Evolutionary conservation across 768 basidiomycete species (phyloP), one percentile per base, ranked within the genome.

Genomic region (Saitozyma sp.): DNA sequence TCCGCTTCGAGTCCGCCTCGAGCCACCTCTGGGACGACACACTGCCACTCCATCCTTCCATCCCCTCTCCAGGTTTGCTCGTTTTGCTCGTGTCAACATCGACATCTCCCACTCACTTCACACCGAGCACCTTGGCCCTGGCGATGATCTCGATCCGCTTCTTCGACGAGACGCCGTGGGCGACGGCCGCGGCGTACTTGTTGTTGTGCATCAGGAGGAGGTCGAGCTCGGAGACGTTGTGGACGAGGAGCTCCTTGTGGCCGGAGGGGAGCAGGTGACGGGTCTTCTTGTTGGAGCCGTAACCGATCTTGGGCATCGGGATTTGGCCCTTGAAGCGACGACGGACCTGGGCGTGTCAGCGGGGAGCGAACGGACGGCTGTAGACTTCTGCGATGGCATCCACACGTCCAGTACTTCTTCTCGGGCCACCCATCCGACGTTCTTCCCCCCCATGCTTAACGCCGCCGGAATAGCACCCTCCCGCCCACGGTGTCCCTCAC

Each of bases 131-230:
- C 77, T 79, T 80, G 45, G 82, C 82, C 89, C 93, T 86, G 82
- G 94, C 92, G 55, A 98, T 83, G 72, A 99, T 93, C 61, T 85
- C 82, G 58, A 88, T 87, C 71, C 96, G 90, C 85, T 98, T 97
- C 80, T 91, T 89, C 84, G 90, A 90, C 83, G 89, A 91, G 68
- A 99, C 93, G 71, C 87, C 88, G 85, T 96, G 94, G 56, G 96
- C 96, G 73, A 99, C 92, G 81, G 95, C 92, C 58, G 93, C 96
- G 54, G 93, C 88, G 79, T 89, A 98, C 75, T 83, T 88, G 84
- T 91, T 91, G 87, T 92, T 94, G 86, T 97, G 94, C 92, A 97
- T 94, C 56, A 97, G 85, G 66, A 97, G 88, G 73, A 98, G 86
- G 74, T 98, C 93, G 65, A 99, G 82, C 80, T 98, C 94, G 80